Evolutionary conservation across 495 filamentous ascomycete genomes (phyloP).

Genomic region (Penicillium fimorum): DNA sequence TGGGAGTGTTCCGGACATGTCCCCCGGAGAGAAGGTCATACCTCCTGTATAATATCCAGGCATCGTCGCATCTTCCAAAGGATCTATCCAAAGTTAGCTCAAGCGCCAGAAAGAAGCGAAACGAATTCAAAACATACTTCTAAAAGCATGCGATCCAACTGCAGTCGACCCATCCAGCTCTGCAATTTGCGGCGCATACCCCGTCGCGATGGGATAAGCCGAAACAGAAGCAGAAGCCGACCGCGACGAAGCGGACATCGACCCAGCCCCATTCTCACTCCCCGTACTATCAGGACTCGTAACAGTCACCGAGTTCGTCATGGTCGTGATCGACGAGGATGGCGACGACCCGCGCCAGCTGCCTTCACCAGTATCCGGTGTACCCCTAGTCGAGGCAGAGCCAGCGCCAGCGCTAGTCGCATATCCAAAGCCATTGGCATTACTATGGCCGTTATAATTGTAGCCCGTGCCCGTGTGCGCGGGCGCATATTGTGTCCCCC

Average conservation of each 20-base stretch:
- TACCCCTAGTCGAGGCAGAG: not conserved
- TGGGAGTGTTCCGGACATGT: slow-evolving; percentile 11
- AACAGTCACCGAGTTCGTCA: slow-evolving; percentile 22
- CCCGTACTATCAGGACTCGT: slow-evolving; percentile 30
- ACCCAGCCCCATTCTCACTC: slow-evolving; percentile 19
- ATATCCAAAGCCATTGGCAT: not conserved
- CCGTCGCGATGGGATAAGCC: slow-evolving; percentile 13
- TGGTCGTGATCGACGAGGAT: slow-evolving; percentile 19
- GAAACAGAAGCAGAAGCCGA: slow-evolving; percentile 1
- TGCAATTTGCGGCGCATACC: slow-evolving; percentile 12
- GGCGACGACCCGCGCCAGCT: slow-evolving; percentile 28
- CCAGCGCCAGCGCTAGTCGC: not conserved
- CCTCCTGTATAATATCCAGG: slow-evolving; percentile 11
- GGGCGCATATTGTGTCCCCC: not conserved
- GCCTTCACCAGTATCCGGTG: slow-evolving; percentile 9
- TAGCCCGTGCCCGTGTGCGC: not conserved
- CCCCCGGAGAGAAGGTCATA: slow-evolving; percentile 13
- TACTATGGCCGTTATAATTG: not conserved
- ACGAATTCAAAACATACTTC: not conserved
- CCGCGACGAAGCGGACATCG: not conserved
- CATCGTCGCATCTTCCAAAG: slow-evolving; percentile 11
- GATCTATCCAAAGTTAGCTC: slow-evolving; percentile 4
- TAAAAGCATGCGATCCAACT: slow-evolving; percentile 1
- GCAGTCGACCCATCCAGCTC: slow-evolving; percentile 10
- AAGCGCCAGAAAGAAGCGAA: not conserved